Conservation (phyloP, 1,284 basidiomycete species). For the Cutaneotrichosporon sp. region DNA sequence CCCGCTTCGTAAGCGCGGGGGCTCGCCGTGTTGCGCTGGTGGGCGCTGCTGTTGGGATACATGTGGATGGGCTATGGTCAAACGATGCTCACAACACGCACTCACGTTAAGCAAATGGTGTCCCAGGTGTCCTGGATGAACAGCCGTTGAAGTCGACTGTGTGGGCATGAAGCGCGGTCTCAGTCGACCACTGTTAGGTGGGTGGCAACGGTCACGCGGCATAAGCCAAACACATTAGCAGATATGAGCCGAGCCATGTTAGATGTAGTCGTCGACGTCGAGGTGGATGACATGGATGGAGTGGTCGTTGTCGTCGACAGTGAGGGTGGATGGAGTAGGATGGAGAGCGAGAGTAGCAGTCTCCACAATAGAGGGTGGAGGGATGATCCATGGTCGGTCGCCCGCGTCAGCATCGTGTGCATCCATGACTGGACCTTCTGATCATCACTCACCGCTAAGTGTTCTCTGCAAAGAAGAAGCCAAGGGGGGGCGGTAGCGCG, state of each 20-base stretch:
- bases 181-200: conserved; percentile 12
- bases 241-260: not conserved
- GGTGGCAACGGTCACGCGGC: conserved; percentile 12
- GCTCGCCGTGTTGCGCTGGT: conserved; percentile 38
- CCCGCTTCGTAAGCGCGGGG: conserved; percentile 33
- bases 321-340: conserved; percentile 10
- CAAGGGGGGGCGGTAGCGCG: not conserved
- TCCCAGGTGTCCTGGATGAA: conserved; percentile 25
- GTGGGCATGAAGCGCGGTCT: conserved; percentile 31
- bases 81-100: not conserved
- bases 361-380: too few species aligned
- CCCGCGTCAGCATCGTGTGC: conserved; percentile 1
- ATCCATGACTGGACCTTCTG: not conserved
- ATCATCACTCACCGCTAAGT: not conserved
- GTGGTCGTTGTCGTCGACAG: not conserved
- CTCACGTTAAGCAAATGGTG: conserved; percentile 33
- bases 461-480: not conserved
- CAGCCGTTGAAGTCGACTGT: conserved; percentile 25
- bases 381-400: conserved; percentile 2
- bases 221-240: not conserved
- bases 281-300: conserved; percentile 9
- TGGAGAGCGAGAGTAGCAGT: conserved; percentile 5
- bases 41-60: conserved; percentile 29
- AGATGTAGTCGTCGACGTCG: not conserved
- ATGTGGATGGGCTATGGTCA: conserved; percentile 24